phyloP scores from a whole-genome alignment of 1,284 basidiomycete genomes.

The Chalciporus sp. region DNA sequence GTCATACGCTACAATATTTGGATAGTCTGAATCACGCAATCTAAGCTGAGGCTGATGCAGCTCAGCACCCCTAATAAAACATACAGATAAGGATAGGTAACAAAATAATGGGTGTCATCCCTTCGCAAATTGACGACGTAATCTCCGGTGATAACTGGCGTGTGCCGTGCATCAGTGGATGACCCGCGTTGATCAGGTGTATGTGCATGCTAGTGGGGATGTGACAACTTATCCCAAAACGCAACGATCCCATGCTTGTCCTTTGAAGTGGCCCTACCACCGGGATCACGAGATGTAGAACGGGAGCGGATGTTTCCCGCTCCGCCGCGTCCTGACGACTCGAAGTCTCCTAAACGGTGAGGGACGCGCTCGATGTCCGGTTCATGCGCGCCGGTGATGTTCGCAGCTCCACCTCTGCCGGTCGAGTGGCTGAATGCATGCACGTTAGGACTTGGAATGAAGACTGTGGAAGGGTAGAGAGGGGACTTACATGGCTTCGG shows the following conservation, averaged over 20 bases:
- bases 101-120: not conserved
- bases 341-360: conserved; percentile 34
- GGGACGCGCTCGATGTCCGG: conserved; percentile 43
- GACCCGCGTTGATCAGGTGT: conserved; percentile 1
- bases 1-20: no score
- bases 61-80: no score
- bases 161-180: not conserved
- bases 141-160: not conserved
- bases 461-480: not conserved
- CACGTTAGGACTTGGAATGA: not conserved
- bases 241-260: conserved; percentile 36
- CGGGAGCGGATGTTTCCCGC: conserved; percentile 67
- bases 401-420: conserved; percentile 70
- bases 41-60: no score
- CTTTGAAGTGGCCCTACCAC: conserved; percentile 28
- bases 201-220: conserved; percentile 16
- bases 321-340: conserved; percentile 71
- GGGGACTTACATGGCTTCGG: conserved; percentile 45
- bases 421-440: conserved; percentile 55
- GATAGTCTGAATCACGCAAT: no score
- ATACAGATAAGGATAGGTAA: not conserved
- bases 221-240: conserved; percentile 31
- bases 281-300: conserved; percentile 42
- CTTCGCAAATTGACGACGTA: not conserved
- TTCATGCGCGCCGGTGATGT: conserved; percentile 45